These are phyloP conservation scores for Oryza meridionalis DNA, from an alignment of 176 grass and related monocot genomes.

Conservation along the genomic window DNA sequence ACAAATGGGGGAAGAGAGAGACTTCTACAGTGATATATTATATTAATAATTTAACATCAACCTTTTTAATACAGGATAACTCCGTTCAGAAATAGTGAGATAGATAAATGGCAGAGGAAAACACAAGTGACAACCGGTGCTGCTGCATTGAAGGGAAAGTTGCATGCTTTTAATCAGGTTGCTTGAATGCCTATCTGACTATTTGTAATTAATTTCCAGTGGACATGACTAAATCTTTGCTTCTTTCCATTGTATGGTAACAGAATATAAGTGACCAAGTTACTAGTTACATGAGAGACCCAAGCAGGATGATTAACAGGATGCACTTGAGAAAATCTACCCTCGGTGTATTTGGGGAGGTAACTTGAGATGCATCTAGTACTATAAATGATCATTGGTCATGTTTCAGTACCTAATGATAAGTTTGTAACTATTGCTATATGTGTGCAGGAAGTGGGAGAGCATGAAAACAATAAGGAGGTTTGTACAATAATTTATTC, in stretches of 20 bases:
- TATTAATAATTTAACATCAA: neutral
- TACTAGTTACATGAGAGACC: constrained; percentile 89
- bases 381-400: neutral
- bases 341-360: constrained; percentile 78
- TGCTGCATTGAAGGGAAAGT: constrained; percentile 89
- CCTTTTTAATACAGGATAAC: constrained; percentile 58
- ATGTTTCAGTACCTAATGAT: constrained; percentile 16
- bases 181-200: constrained; percentile 28
- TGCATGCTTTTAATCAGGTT: constrained; percentile 96
- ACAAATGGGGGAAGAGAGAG: neutral
- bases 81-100: constrained; percentile 68
- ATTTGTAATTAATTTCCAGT: constrained; percentile 1
- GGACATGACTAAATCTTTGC: constrained; percentile 1
- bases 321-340: constrained; percentile 70
- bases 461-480: constrained; percentile 49
- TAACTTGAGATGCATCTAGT: constrained; percentile 45
- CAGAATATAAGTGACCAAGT: constrained; percentile 94
- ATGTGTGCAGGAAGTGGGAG: constrained; percentile 53
- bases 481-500: constrained; percentile 44
- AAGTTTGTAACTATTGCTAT: constrained; percentile 18
- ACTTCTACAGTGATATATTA: neutral
- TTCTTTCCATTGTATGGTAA: constrained; percentile 32
- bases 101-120: constrained; percentile 99
- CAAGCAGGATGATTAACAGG: constrained; percentile 87
- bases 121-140: constrained; percentile 83